Base-by-base conservation (phyloP, 352 stramenopile species). In the Phytopythium kandeliae region DNA sequence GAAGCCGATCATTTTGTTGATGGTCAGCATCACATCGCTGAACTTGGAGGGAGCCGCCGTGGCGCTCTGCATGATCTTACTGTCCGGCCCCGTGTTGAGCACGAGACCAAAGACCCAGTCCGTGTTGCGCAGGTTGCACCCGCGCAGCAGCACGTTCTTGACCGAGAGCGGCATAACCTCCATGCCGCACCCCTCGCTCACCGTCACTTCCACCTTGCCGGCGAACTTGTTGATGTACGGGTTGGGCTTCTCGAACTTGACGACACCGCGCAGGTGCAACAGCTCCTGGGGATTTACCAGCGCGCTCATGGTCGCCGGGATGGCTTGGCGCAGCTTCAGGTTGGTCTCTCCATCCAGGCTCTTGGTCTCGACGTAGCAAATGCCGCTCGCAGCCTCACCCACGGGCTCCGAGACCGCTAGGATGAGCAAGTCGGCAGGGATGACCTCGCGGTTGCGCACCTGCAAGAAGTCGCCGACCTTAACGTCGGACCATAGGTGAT, bases 321-420 rank as follows among this genome's bases (percentile, higher is more conserved):
- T 74, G 4, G 80, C 79, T 34, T 93, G 66, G 2, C 88, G 75
- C 15, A 92, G 56, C 63, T 97, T 97, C n/a, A 97, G 65, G 52
- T 97, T 97, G 4, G 86, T 97, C 58, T 97, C 90, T 3, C 90
- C 90, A 58, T 97, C 90, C 1, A 97, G 65, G 45, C 72, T 92
- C 45, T 93, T 93, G 50, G 90, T 97, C 63, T 97, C 85, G 7
- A 96, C 84, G 56, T 93, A 96, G 64, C 82, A 94, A 35, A 91
- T 87, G 25, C 86, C 85, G 37, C 77, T 92, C 0, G 85, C 78
- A 8, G 73, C 69, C 56, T 86, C 64, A 0, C 69, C 64, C 0
- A 86, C 71, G 2, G 84, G 79, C 62, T 96, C 85, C 1, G 74
- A 68, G 2, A 92, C 78, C 0, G 73, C 69, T 3, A 96, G 67